Evolutionary conservation across 371 early-diverging fungal genomes (phyloP).

Genomic region (Mortierella sp.): DNA sequence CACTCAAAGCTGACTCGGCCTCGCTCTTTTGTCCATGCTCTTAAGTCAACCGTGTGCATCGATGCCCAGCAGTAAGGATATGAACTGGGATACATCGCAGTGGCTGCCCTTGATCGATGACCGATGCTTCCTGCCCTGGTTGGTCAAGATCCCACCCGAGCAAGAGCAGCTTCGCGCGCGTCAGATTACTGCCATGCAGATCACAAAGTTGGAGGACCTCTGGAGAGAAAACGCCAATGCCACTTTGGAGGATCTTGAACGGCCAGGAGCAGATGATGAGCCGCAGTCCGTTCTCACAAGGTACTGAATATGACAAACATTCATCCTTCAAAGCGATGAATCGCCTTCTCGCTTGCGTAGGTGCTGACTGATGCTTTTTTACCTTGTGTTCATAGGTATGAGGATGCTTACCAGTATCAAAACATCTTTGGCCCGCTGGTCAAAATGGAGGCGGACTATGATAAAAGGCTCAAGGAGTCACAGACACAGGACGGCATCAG

Average conservation of each 20-base stretch:
- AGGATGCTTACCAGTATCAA: slow-evolving; percentile 97
- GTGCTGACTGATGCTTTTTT: slow-evolving; percentile 6
- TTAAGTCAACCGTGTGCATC: slow-evolving; percentile 96
- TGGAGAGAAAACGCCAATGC: slow-evolving; percentile 89
- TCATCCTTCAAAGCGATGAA: neutral
- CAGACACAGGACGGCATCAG: slow-evolving; percentile 97
- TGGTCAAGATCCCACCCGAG: slow-evolving; percentile 92
- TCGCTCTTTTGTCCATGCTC: too few relatives aligned
- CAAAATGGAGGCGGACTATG: slow-evolving; percentile 97
- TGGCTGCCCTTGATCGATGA: slow-evolving; percentile 98
- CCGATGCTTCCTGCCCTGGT: slow-evolving; percentile 93
- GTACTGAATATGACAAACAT: slow-evolving; percentile 34
- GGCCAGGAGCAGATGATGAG: slow-evolving; percentile 88
- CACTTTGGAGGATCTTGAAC: slow-evolving; percentile 87
- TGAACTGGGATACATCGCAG: slow-evolving; percentile 96
- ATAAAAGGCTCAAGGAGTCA: slow-evolving; percentile 93
- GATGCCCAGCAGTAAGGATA: slow-evolving; percentile 89
- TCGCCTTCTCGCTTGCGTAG: too few relatives aligned
- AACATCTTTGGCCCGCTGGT: slow-evolving; percentile 96
- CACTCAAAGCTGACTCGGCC: too few relatives aligned
- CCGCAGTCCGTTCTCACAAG: slow-evolving; percentile 84
- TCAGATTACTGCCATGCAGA: slow-evolving; percentile 86
- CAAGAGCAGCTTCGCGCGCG: slow-evolving; percentile 89
- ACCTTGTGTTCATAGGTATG: slow-evolving; percentile 71
- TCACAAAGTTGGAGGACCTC: slow-evolving; percentile 89